phyloP scores from a whole-genome alignment of 1,284 basidiomycete species.

The Microbotryum scabiosae region DNA sequence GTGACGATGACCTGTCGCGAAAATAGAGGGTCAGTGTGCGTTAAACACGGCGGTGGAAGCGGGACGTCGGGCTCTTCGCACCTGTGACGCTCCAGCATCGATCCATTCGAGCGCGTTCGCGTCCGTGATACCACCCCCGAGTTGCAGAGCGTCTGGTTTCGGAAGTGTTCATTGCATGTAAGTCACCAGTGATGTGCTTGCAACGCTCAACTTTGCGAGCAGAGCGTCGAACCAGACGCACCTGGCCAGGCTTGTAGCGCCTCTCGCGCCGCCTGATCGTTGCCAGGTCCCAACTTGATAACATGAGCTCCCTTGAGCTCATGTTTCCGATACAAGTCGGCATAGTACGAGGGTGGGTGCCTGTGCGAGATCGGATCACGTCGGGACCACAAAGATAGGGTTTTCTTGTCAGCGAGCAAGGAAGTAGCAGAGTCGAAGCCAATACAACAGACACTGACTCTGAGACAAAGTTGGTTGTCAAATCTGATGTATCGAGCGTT shows the following conservation, averaged over 20 bases:
- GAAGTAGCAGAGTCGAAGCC: background rate
- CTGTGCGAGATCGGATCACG: conserved; percentile 44
- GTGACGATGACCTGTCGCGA: conserved; percentile 79
- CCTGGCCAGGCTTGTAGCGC: conserved; percentile 79
- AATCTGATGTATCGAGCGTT: conserved; percentile 58
- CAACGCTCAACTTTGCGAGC: background rate
- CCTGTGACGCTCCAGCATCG: conserved; percentile 83
- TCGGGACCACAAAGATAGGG: background rate
- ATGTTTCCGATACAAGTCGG: conserved; percentile 64
- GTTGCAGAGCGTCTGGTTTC: conserved; percentile 60
- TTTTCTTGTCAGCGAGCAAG: background rate
- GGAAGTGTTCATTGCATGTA: background rate
- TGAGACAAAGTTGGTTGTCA: conserved; percentile 89
- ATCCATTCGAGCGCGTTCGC: conserved; percentile 79
- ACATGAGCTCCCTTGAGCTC: conserved; percentile 80
- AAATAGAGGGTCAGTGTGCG: background rate
- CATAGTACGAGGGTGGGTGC: conserved; percentile 71
- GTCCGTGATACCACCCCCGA: conserved; percentile 86
- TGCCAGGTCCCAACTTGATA: conserved; percentile 84
- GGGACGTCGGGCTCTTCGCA: conserved; percentile 36
- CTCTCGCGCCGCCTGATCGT: conserved; percentile 75
- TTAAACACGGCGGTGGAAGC: conserved; percentile 1
- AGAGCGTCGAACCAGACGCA: conserved; percentile 33
- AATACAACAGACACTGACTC: conserved; percentile 48
- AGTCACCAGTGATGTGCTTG: background rate